Evolutionary conservation across 1,139 yeast species (phyloP).

Genomic region (Geotrichum aggregatum): DNA sequence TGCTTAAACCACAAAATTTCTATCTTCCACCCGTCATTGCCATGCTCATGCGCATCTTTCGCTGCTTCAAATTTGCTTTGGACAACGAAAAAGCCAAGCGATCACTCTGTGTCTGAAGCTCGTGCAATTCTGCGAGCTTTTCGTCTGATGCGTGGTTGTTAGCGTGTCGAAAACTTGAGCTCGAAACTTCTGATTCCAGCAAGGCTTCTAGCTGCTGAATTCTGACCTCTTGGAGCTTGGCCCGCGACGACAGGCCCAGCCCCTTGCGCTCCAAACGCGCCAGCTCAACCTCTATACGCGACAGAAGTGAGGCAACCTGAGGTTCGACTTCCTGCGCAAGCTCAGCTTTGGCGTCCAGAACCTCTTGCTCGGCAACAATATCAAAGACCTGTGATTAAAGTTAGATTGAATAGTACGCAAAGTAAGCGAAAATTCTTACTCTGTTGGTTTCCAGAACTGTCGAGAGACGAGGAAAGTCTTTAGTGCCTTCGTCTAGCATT

Average conservation of each 20-base stretch:
- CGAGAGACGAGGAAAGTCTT: slow-evolving; percentile 30
- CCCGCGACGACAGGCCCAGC: slow-evolving; percentile 28
- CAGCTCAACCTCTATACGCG: slow-evolving; percentile 30
- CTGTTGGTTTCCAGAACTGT: slow-evolving; percentile 28
- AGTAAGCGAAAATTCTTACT: slow-evolving; percentile 6
- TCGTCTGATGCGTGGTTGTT: slow-evolving; percentile 34
- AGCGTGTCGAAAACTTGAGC: slow-evolving; percentile 22
- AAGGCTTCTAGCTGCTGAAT: slow-evolving; percentile 17
- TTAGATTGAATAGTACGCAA: background rate
- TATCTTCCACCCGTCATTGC: slow-evolving; percentile 14
- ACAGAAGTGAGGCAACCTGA: slow-evolving; percentile 28
- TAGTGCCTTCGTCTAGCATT: slow-evolving; percentile 24
- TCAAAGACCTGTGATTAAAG: slow-evolving; percentile 29
- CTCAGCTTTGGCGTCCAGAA: slow-evolving; percentile 29
- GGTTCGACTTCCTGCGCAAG: slow-evolving; percentile 34
- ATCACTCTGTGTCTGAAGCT: slow-evolving; percentile 39
- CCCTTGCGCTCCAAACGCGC: slow-evolving; percentile 31
- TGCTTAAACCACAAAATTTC: background rate
- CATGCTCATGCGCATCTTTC: slow-evolving; percentile 23
- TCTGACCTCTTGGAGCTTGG: slow-evolving; percentile 24
- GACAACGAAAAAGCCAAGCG: slow-evolving; percentile 38
- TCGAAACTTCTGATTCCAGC: slow-evolving; percentile 6
- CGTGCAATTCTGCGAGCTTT: slow-evolving; percentile 39
- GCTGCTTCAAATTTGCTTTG: slow-evolving; percentile 34
- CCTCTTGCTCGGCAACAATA: slow-evolving; percentile 33